These are phyloP conservation scores for Leucogyrophana mollusca DNA, from an alignment of 768 basidiomycete species.

Conservation along the genomic window DNA sequence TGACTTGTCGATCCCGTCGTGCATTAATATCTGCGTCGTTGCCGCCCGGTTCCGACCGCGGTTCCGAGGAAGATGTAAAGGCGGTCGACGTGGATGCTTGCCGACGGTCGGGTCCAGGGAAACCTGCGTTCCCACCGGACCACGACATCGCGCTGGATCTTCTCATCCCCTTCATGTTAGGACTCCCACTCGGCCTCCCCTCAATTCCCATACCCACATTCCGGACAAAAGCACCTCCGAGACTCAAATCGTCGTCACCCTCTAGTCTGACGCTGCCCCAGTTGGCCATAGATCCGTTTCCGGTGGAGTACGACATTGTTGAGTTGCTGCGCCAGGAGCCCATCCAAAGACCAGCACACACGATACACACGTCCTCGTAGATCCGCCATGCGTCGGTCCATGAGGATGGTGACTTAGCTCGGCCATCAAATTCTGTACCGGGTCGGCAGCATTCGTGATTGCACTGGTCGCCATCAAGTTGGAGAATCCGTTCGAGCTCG, in stretches of 20 bases:
- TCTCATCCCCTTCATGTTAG: conserved; percentile 36
- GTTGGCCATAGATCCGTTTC: conserved; percentile 41
- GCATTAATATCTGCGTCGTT: conserved; percentile 14
- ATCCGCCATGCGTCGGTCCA: conserved; percentile 80
- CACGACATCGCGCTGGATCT: conserved; percentile 52
- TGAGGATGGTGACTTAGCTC: conserved; percentile 40
- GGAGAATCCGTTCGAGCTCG: conserved; percentile 69
- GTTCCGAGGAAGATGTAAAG: conserved; percentile 18
- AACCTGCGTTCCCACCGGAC: conserved; percentile 41
- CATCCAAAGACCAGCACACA: conserved; percentile 83
- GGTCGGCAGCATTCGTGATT: conserved; percentile 34
- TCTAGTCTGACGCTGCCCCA: conserved; percentile 62
- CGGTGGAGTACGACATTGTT: conserved; percentile 46
- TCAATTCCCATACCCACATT: conserved; percentile 72
- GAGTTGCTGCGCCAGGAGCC: conserved; percentile 60
- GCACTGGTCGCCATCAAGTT: conserved; percentile 40
- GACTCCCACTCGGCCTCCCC: conserved; percentile 44
- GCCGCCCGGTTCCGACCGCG: conserved; percentile 21
- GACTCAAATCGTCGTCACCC: conserved; percentile 61
- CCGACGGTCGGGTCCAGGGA: conserved; percentile 24
- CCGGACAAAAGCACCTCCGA: conserved; percentile 44
- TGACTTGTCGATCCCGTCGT: conserved; percentile 34
- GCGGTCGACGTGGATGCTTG: conserved; percentile 31
- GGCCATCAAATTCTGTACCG: conserved; percentile 26
- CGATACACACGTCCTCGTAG: conserved; percentile 82